Percentiles rank a stretch among this genome's conserved stretches.
Conservation (phyloP, 768 basidiomycete species). For the Fomitopsis serialis region DNA sequence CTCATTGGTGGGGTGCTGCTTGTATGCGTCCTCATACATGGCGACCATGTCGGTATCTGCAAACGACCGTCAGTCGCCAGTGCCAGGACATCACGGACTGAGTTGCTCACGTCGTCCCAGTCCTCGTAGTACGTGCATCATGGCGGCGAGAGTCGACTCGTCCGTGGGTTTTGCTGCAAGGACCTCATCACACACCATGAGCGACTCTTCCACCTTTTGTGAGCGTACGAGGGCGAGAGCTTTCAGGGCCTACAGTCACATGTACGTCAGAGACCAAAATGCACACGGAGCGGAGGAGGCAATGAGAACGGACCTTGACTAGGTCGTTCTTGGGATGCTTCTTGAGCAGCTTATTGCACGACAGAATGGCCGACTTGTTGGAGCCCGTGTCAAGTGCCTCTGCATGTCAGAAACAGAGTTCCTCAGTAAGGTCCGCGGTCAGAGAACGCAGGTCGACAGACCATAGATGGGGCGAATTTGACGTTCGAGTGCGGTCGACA, state of each 20-base stretch:
- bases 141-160: conserved; percentile 68
- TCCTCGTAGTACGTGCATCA: conserved; percentile 80
- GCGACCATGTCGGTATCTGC: conserved; percentile 72
- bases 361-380: conserved; percentile 80
- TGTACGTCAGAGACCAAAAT: not conserved
- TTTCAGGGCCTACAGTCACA: conserved; percentile 62
- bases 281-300: not conserved
- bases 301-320: conserved; percentile 46
- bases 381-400: conserved; percentile 85
- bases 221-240: conserved; percentile 78
- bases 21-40: conserved; percentile 86
- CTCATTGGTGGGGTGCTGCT: conserved; percentile 74
- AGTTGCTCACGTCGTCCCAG: conserved; percentile 56
- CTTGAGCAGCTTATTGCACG: conserved; percentile 84
- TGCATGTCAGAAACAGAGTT: conserved; percentile 23
- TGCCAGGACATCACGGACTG: not conserved
- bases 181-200: conserved; percentile 75
- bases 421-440: not conserved
- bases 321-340: conserved; percentile 74
- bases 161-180: conserved; percentile 67
- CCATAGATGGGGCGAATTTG: conserved; percentile 86
- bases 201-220: conserved; percentile 82
- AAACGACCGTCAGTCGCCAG: conserved; percentile 13
- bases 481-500: conserved; percentile 67
- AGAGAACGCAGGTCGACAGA: conserved; percentile 25